Percentiles rank a stretch among this genome's conserved stretches.
These are phyloP conservation scores for Imleria badia DNA, from an alignment of 768 basidiomycete genomes.

Conservation along the genomic window DNA sequence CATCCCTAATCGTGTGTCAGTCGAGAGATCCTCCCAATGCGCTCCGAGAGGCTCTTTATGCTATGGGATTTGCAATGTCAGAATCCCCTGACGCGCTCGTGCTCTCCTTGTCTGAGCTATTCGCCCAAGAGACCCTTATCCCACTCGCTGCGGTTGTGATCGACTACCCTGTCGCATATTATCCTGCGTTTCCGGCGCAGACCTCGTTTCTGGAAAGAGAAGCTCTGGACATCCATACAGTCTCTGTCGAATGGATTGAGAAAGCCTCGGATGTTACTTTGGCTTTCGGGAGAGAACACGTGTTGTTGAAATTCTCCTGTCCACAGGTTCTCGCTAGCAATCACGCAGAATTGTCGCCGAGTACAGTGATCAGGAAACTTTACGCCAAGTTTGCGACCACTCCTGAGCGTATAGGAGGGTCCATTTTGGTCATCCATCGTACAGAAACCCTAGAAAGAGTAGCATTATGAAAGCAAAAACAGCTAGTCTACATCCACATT, in stretches of 20 bases:
- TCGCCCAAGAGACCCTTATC: slow-evolving; percentile 34
- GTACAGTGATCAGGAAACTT: slow-evolving; percentile 32
- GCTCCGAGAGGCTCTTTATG: slow-evolving; percentile 15
- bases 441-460: slow-evolving; percentile 46
- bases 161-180: slow-evolving; percentile 60
- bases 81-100: slow-evolving; percentile 15
- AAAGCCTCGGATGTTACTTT: not conserved
- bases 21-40: slow-evolving; percentile 7
- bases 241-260: slow-evolving; percentile 9
- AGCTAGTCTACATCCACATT: slow-evolving; percentile 70
- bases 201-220: slow-evolving; percentile 44
- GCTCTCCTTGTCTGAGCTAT: slow-evolving; percentile 29
- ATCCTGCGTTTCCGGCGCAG: slow-evolving; percentile 41
- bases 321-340: slow-evolving; percentile 34
- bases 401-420: slow-evolving; percentile 24
- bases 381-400: slow-evolving; percentile 34
- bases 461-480: slow-evolving; percentile 37
- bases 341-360: slow-evolving; percentile 15
- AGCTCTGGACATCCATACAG: slow-evolving; percentile 51
- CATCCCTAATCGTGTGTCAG: slow-evolving; percentile 12
- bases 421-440: slow-evolving; percentile 30
- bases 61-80: slow-evolving; percentile 3
- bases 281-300: slow-evolving; percentile 26
- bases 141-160: slow-evolving; percentile 60
- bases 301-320: slow-evolving; percentile 58